Base-by-base conservation (phyloP, 2,329 filamentous ascomycete species). In the Penicillium vulpinum region DNA sequence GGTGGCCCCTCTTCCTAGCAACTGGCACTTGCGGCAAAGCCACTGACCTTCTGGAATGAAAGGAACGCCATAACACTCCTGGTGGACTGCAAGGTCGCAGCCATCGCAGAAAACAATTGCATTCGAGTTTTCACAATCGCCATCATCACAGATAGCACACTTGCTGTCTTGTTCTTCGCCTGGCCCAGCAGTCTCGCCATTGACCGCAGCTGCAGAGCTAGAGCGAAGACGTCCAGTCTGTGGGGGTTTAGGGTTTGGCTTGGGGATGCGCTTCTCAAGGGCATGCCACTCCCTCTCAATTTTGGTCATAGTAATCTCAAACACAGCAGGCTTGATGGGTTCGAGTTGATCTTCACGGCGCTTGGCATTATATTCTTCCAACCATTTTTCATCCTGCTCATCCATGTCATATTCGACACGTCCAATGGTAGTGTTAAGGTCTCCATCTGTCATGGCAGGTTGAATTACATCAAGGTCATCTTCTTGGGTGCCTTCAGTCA, bases 401-500 rank as follows among this genome's bases (percentile, higher is more conserved):
- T 99, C 94, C 94, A 99, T 99, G 73, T 99, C 94, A 73, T 99
- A 99, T 72, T 99, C 94, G 21, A 99, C 94, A 55, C 91, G 87
- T 13, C 91, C 91, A 38, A 95, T 83, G 5, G 78, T 76, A 29
- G 78, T 73, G 51, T 83, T 80, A 6, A 77, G 71, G 44, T 90
- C 87, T 9, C 82, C 83, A 47, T 90, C 88, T 18, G 78, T 78
- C 60, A 83, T 84, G 18, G 82, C 69, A 21, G 78, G 76, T 24
- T 80, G 76, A 50, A 76, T 80, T 48, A 85, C 73, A 59, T 86
- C 84, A 21, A 87, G 75, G 62, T 88, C 86, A 65, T 88, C 86
- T 64, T 87, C 83, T 46, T 85, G 83, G 6, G 82, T 82, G 22
- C 81, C 82, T 68, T 88, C 85, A 2, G 82, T 78, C 62, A 86